These are phyloP conservation scores for Cucumis hystrix DNA, from an alignment of 306 rosid species.

Conservation along the genomic window DNA sequence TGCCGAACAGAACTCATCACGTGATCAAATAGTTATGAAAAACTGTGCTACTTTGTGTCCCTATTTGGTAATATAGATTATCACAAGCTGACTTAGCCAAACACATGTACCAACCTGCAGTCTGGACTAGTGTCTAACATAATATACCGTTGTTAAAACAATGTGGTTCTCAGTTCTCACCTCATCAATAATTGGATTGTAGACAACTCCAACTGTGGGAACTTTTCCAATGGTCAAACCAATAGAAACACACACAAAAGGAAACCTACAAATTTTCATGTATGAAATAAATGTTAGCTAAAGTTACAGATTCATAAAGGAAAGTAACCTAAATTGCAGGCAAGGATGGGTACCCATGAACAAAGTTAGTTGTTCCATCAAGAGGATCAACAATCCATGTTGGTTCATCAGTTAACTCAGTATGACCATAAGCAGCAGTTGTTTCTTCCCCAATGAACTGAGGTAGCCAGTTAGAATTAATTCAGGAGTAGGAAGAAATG, in stretches of 20 bases:
- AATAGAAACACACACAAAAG: conserved; percentile 87
- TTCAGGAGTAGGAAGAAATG: neutral
- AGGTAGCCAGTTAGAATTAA: conserved; percentile 5
- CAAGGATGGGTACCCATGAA: conserved; percentile 61
- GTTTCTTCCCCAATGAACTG: conserved; percentile 98
- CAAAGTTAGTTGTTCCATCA: conserved; percentile 97
- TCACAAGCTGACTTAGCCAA: neutral
- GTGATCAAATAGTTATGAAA: neutral
- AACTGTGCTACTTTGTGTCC: neutral
- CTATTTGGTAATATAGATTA: neutral
- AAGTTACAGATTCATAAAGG: neutral
- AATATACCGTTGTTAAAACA: neutral
- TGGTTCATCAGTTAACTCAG: conserved; percentile 88
- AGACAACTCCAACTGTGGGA: conserved; percentile 85
- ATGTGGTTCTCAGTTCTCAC: conserved; percentile 22
- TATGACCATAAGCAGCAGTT: conserved; percentile 69
- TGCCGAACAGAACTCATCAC: neutral
- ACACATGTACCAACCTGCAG: neutral
- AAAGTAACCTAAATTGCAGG: conserved; percentile 12
- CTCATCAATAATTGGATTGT: conserved; percentile 89
- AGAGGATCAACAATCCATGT: conserved; percentile 99
- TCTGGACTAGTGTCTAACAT: neutral
- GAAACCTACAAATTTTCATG: conserved; percentile 42
- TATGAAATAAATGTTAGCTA: neutral
- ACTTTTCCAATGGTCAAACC: conserved; percentile 81